Conservation (phyloP, 768 basidiomycete species). For the Floccularia luteovirens region DNA sequence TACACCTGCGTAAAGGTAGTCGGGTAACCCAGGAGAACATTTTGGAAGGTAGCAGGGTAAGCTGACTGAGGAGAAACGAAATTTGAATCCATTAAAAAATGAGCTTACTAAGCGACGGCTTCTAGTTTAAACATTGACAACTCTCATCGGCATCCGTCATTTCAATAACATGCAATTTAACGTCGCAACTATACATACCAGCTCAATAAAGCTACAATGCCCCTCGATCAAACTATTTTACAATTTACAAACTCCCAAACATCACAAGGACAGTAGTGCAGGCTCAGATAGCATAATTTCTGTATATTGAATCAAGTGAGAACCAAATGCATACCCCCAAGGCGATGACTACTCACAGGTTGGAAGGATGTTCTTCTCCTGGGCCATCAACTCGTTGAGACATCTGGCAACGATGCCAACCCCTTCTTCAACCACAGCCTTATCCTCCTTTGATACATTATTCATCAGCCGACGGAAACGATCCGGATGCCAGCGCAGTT, state of each 20-base stretch:
- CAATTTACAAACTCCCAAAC: too few species aligned
- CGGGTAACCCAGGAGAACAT: constrained; percentile 54
- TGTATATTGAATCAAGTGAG: too few species aligned
- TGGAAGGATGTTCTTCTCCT: constrained; percentile 16
- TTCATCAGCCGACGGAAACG: constrained; percentile 52
- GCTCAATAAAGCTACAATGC: too few species aligned
- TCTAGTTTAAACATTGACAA: too few species aligned
- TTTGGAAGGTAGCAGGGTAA: constrained; percentile 5
- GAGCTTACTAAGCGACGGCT: constrained; percentile 2
- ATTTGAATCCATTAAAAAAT: constrained; percentile 6
- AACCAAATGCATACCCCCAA: too few species aligned
- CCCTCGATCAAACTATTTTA: too few species aligned
- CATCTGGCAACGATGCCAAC: constrained; percentile 61
- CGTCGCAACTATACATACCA: too few species aligned
- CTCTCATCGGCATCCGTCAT: too few species aligned
- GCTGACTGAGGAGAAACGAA: constrained; percentile 8
- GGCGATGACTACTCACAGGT: constrained; percentile 4
- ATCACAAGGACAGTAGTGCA: too few species aligned
- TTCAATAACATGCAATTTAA: too few species aligned
- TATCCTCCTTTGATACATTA: constrained; percentile 47
- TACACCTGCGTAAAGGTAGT: constrained; percentile 41
- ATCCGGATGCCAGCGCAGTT: constrained; percentile 80
- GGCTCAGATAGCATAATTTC: too few species aligned
- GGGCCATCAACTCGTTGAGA: constrained; percentile 57
- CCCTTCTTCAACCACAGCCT: constrained; percentile 44